Evolutionary conservation across 2,329 filamentous ascomycete genomes (phyloP).

Genomic region (Calonectria hongkongensis): DNA sequence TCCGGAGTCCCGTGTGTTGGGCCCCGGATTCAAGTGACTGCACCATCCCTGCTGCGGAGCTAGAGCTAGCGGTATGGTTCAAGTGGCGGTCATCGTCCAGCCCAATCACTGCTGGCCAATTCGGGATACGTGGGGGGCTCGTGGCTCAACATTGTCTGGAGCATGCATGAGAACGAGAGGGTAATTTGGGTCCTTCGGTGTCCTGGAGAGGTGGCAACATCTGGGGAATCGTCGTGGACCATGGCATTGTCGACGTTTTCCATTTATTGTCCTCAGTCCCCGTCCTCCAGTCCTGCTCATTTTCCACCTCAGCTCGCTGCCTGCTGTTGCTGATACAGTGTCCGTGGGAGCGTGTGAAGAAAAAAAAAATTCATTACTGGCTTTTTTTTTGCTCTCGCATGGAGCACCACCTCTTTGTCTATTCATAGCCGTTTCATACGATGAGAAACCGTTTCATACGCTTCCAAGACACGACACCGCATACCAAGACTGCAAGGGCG

Average conservation of each 20-base stretch:
- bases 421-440: conserved; percentile 30
- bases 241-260: conserved; percentile 11
- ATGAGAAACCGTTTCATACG: conserved; percentile 43
- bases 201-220: conserved; percentile 32
- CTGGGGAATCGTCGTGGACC: conserved; percentile 5
- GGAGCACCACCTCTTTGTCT: conserved; percentile 44
- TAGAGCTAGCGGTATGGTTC: conserved; percentile 49
- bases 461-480: conserved; percentile 21
- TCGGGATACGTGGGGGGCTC: conserved; percentile 47
- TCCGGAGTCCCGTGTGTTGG: conserved; percentile 36
- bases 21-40: conserved; percentile 40
- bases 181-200: conserved; percentile 14
- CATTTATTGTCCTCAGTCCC: conserved; percentile 25
- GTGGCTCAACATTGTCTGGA: conserved; percentile 48
- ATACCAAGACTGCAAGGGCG: conserved; percentile 3
- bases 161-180: conserved; percentile 34
- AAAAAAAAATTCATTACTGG: not conserved
- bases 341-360: no score
- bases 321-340: no score
- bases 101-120: conserved; percentile 50
- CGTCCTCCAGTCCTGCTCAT: not conserved
- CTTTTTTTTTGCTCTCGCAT: conserved; percentile 23
- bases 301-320: no score
- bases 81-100: conserved; percentile 42
- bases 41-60: conserved; percentile 45